These are phyloP conservation scores for Globisporangium middletonii DNA, from an alignment of 352 stramenopile species.

Conservation along the genomic window DNA sequence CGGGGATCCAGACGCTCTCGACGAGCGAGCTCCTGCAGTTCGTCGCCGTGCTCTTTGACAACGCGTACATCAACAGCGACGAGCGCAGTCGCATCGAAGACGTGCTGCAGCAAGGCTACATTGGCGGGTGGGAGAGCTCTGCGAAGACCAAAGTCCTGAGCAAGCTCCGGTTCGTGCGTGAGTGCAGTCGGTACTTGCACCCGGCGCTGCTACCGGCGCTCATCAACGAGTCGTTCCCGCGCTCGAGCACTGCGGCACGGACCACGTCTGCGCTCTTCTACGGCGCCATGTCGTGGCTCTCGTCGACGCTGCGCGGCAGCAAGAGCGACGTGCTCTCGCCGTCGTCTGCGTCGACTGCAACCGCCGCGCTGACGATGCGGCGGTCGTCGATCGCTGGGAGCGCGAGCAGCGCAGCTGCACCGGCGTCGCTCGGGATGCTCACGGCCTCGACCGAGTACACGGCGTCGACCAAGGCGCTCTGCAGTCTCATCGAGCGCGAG, in stretches of 20 bases:
- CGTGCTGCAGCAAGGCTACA: slow-evolving; percentile 75
- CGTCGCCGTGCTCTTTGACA: slow-evolving; percentile 45
- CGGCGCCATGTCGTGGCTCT: slow-evolving; percentile 57
- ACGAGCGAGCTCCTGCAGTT: slow-evolving; percentile 61
- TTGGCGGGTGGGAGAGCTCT: slow-evolving; percentile 67
- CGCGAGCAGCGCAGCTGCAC: slow-evolving; percentile 19
- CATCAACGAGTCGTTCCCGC: slow-evolving; percentile 52
- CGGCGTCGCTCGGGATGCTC: slow-evolving; percentile 45
- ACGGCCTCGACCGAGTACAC: slow-evolving; percentile 35
- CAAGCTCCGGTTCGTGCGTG: slow-evolving; percentile 68
- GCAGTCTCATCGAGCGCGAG: slow-evolving; percentile 43
- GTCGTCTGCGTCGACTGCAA: slow-evolving; percentile 21
- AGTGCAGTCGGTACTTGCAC: slow-evolving; percentile 67
- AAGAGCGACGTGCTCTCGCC: slow-evolving; percentile 28
- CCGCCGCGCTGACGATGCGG: slow-evolving; percentile 36
- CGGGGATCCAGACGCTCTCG: slow-evolving; percentile 56
- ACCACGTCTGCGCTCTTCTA: slow-evolving; percentile 53
- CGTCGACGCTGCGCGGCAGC: slow-evolving; percentile 35
- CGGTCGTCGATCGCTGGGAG: slow-evolving; percentile 42
- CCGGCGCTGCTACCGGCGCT: slow-evolving; percentile 55
- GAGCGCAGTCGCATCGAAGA: slow-evolving; percentile 67
- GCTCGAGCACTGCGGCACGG: slow-evolving; percentile 35
- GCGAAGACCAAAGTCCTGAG: slow-evolving; percentile 59
- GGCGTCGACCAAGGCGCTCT: slow-evolving; percentile 44
- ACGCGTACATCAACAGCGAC: slow-evolving; percentile 76